Percentiles rank a stretch among this genome's conserved stretches.
Conservation (phyloP, 1,284 basidiomycete species). For the Cystobasidium pallidum region DNA sequence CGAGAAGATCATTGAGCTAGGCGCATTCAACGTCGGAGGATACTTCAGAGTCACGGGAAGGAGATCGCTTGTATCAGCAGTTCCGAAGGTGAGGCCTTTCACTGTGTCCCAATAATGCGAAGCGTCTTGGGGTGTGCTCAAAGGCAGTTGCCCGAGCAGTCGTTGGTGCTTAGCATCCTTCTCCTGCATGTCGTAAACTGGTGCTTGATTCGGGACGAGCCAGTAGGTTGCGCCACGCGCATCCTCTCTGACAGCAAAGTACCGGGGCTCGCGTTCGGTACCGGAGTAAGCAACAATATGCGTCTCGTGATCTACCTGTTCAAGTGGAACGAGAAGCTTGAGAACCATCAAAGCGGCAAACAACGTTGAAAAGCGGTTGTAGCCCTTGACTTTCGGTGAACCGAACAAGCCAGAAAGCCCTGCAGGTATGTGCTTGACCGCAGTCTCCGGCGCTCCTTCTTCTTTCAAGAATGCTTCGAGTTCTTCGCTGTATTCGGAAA, state of each 20-base stretch:
- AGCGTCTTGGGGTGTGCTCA: not conserved
- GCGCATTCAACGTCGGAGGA: conserved; percentile 8
- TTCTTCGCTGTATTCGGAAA: conserved; percentile 4
- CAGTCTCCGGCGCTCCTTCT: not conserved
- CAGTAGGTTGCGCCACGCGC: conserved; percentile 19
- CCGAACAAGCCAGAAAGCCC: not conserved
- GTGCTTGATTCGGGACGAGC: conserved; percentile 20
- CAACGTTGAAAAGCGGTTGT: conserved; percentile 2
- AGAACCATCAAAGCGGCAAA: conserved; percentile 17
- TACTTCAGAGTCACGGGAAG: not conserved
- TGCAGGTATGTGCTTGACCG: conserved; percentile 19
- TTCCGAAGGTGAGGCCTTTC: not conserved
- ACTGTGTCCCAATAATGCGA: conserved; percentile 25
- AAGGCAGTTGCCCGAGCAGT: conserved; percentile 11
- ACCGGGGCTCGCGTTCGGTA: conserved; percentile 15
- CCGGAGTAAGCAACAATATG: conserved; percentile 32
- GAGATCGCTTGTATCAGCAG: not conserved
- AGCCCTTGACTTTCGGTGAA: not conserved
- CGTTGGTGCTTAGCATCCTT: not conserved
- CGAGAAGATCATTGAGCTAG: not conserved
- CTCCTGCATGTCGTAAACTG: conserved; percentile 25
- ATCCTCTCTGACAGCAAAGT: conserved; percentile 1
- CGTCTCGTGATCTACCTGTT: conserved; percentile 17
- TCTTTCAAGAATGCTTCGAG: conserved; percentile 16
- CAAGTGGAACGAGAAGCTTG: conserved; percentile 24